A percentile compares a stretch with the other conserved stretches of the same genome.
These are phyloP conservation scores for Immersiporthe knoxdaviesiana DNA, from an alignment of 2,329 filamentous ascomycete species.

Conservation along the genomic window DNA sequence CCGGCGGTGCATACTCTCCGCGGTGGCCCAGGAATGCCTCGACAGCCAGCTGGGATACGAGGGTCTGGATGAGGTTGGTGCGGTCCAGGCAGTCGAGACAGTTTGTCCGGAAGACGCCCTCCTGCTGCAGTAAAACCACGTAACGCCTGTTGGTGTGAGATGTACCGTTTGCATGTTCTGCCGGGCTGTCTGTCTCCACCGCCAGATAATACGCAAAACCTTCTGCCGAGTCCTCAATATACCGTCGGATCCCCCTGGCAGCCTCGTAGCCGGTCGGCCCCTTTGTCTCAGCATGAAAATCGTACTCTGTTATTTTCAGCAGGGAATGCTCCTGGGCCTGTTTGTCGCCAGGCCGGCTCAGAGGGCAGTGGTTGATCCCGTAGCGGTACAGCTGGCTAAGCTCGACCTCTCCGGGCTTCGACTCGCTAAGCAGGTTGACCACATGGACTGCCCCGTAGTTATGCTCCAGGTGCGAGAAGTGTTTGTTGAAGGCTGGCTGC, in stretches of 20 bases:
- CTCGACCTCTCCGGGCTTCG: constrained; percentile 84
- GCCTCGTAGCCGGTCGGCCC: constrained; percentile 87
- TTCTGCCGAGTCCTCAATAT: constrained; percentile 78
- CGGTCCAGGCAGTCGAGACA: constrained; percentile 95
- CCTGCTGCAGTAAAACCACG: constrained; percentile 82
- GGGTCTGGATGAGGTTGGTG: constrained; percentile 94
- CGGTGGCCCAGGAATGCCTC: constrained; percentile 81
- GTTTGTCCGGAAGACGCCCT: constrained; percentile 94
- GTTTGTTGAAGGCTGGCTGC: constrained; percentile 92
- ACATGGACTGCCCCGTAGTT: constrained; percentile 91
- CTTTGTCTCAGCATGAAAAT: constrained; percentile 94
- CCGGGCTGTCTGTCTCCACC: constrained; percentile 60
- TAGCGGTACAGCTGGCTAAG: constrained; percentile 78
- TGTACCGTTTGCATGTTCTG: constrained; percentile 49
- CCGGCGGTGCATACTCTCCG: constrained; percentile 68
- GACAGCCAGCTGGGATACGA: constrained; percentile 91
- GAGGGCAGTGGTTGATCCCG: constrained; percentile 73
- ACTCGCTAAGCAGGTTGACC: constrained; percentile 89
- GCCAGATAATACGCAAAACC: constrained; percentile 92
- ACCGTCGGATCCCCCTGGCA: constrained; percentile 78
- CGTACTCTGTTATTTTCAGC: constrained; percentile 82
- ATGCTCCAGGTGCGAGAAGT: constrained; percentile 85
- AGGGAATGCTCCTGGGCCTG: constrained; percentile 71
- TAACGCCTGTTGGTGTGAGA: constrained; percentile 46
- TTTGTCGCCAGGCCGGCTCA: constrained; percentile 64